Percentiles rank a stretch among this genome's conserved stretches.
Evolutionary conservation across 257 asterid genomes (phyloP).

Genomic region (Nyctanthes arbortristis): DNA sequence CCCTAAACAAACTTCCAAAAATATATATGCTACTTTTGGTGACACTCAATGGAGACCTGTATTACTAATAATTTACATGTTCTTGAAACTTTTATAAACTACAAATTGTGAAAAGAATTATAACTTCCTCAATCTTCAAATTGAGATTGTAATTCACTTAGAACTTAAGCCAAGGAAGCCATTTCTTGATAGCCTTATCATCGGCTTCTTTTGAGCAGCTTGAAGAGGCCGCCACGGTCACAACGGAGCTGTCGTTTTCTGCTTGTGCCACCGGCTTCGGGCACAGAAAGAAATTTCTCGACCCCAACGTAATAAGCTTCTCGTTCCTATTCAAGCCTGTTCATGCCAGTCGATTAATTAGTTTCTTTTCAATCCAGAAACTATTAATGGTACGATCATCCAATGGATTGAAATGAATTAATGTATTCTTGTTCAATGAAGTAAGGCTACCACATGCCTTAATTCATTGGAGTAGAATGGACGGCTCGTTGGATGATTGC

Average conservation of each 20-base stretch:
- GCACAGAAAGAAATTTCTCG: constrained; percentile 51
- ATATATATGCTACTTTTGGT: not conserved
- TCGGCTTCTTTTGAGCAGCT: constrained; percentile 39
- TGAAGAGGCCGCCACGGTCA: constrained; percentile 12
- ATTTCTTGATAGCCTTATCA: constrained; percentile 22
- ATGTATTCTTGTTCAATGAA: too few species aligned
- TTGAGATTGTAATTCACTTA: not conserved
- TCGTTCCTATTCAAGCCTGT: constrained; percentile 44
- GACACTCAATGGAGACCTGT: not conserved
- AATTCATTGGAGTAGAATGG: too few species aligned
- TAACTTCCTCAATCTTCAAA: not conserved
- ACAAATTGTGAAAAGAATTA: not conserved
- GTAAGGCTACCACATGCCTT: too few species aligned
- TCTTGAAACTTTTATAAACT: not conserved
- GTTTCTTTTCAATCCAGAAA: too few species aligned
- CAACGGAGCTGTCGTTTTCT: constrained; percentile 12
- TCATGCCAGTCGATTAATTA: not conserved
- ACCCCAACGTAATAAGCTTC: constrained; percentile 44
- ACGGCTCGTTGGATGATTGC: too few species aligned
- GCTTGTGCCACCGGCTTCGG: constrained; percentile 9
- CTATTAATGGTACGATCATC: too few species aligned
- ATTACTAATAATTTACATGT: not conserved
- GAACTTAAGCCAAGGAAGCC: constrained; percentile 41
- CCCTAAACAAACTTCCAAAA: not conserved
- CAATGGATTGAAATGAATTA: too few species aligned